Evolutionary conservation across 495 filamentous ascomycete genomes (phyloP), one percentile per base, ranked within the genome.

Genomic region (Penicillium turbatum): DNA sequence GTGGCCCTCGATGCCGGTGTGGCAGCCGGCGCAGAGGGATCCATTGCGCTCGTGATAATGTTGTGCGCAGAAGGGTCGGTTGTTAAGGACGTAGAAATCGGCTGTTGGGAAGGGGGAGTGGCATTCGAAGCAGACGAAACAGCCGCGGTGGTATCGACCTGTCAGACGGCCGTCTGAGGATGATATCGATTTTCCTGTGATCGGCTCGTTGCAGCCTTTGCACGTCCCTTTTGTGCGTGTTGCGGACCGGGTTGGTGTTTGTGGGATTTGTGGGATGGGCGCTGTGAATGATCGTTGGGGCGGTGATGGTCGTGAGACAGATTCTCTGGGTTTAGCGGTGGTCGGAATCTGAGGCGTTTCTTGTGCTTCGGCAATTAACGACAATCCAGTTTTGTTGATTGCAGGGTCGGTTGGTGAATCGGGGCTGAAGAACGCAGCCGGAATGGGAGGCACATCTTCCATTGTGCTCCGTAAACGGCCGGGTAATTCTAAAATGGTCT

Each of bases 11-110:
- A 98, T 97, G 10, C 93, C 93, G 13, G 69, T 70, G 60, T 88
- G 81, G 65, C 93, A 98, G 34, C 78, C 79, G 1, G 79, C 78
- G 64, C 93, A 98, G 0, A 96, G 67, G 17, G 88, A 92, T 36
- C 84, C 83, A 64, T 98, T 98, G 34, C 92, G 80, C 65, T 88
- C 80, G 70, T 98, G 93, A 64, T 98, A 98, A 69, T 98, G 91
- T 31, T 85, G 85, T 30, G 88, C 86, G 73, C 93, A 98, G 74
- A 88, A 96, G 3, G 93, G 93, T 8, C 82, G 74, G 68, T 98
- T 88, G 57, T 88, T 73, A 32, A 89, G 73, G 34, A 98, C 91
- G 70, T 98, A 98, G 62, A 98, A 98, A 47, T 93, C 92, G 2
- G 89, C 79, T 0, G 92, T 92, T 40, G 83, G 76, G 62, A 98